Base-by-base conservation (phyloP, 2,329 filamentous ascomycete genomes). In the Phyllachora maydis region DNA sequence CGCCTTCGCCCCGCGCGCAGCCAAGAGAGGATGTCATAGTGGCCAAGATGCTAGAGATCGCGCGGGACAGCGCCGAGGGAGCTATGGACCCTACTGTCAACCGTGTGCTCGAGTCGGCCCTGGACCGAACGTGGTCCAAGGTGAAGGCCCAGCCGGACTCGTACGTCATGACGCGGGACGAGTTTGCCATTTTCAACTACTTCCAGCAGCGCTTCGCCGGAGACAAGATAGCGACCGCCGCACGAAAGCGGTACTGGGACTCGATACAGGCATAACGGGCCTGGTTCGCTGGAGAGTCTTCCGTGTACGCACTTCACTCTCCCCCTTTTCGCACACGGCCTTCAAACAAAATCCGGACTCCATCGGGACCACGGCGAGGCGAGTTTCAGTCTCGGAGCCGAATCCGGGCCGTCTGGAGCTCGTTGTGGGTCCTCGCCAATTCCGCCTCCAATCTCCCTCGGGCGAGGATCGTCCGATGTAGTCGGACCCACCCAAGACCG, bases 181-280 rank as follows among this genome's bases (percentile, higher is more conserved):
- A 91, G 48, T 90, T 88, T 39, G 67, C 76, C 26, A 59, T 90
- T 29, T 82, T 90, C 64, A 90, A 88, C 53, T 85, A 73, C 46
- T 85, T 75, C 45, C 71, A 76, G 31, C 48, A 61, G 31, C 63
- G 72, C 7, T 81, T 74, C 39, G 43, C 51, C 15, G 62, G 64
- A 29, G 44, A 59, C 32, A 39, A 49, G 32, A 35, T 50, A n/a
- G 56, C 56, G 19, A 39, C 49, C n/a, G 45, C 42, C 18, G 62
- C 62, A 11, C 49, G 50, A 30, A 53, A 42, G 34, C 46, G 59
- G 28, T 67, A 56, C 40, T 68, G 63, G 63, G 52, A 61, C 35
- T 49, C n/a, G n/a, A n/a, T n/a, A n/a, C n/a, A n/a, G n/a, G n/a
- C n/a, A n/a, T n/a, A n/a, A n/a, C n/a, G n/a, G n/a, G n/a, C n/a